These are phyloP conservation scores for Clonostachys byssicola DNA, from an alignment of 2,329 filamentous ascomycete genomes.

Conservation along the genomic window DNA sequence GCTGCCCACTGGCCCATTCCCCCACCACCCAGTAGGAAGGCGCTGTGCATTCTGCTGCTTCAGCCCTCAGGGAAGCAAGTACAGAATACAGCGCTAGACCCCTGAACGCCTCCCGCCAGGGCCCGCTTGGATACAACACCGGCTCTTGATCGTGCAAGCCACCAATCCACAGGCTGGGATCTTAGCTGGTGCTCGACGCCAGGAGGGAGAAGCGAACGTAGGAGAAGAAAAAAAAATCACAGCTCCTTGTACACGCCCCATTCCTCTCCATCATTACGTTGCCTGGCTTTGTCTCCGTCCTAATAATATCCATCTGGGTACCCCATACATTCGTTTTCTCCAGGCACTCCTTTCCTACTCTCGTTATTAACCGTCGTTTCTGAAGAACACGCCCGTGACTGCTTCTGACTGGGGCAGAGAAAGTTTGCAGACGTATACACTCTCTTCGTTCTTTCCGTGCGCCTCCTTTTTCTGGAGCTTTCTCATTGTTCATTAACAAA, in stretches of 20 bases:
- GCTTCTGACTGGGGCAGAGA: too few species aligned
- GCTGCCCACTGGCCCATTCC: too few species aligned
- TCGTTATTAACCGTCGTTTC: not conserved
- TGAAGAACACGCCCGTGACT: too few species aligned
- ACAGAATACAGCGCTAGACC: not conserved
- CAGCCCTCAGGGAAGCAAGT: too few species aligned
- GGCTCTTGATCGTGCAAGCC: not conserved
- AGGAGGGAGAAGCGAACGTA: not conserved
- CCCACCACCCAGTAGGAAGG: too few species aligned
- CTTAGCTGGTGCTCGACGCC: not conserved
- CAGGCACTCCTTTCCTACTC: conserved; percentile 6
- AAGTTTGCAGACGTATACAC: too few species aligned
- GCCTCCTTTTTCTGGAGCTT: conserved; percentile 3
- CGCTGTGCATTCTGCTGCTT: too few species aligned
- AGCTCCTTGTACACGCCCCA: not conserved
- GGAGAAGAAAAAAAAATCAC: not conserved
- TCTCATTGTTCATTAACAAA: too few species aligned
- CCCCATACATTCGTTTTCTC: too few species aligned
- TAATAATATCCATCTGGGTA: too few species aligned
- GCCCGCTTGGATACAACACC: not conserved
- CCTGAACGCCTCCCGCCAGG: conserved; percentile 1
- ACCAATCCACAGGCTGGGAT: not conserved
- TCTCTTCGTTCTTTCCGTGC: conserved; percentile 13
- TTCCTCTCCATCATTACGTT: not conserved
- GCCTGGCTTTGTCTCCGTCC: not conserved